phyloP scores from a whole-genome alignment of 2,329 filamentous ascomycete genomes.

The Cladophialophora bantiana region DNA sequence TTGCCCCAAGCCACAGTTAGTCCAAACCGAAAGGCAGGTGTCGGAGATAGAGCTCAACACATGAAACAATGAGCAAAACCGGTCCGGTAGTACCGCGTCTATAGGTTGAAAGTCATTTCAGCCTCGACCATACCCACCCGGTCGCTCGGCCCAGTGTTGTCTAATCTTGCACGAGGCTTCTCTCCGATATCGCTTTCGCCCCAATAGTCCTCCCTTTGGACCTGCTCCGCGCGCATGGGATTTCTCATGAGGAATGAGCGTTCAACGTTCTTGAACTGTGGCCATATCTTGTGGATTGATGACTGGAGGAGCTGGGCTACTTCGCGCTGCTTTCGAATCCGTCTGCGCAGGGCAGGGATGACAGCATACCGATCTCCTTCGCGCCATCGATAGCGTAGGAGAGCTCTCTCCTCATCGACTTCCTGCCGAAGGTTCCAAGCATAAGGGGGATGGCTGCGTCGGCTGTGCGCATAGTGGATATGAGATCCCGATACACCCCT shows the following conservation, averaged over 20 bases:
- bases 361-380: constrained; percentile 36
- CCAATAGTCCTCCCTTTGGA: constrained; percentile 33
- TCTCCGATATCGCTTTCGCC: constrained; percentile 33
- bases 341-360: constrained; percentile 28
- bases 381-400: constrained; percentile 30
- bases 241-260: constrained; percentile 35
- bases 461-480: constrained; percentile 36
- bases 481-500: constrained; percentile 37
- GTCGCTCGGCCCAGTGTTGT: constrained; percentile 22
- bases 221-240: constrained; percentile 28
- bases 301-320: constrained; percentile 26
- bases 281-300: constrained; percentile 35
- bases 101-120: constrained; percentile 26
- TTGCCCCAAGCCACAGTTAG: constrained; percentile 31
- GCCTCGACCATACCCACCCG: constrained; percentile 34
- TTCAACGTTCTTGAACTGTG: constrained; percentile 37
- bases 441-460: constrained; percentile 32
- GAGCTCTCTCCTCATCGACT: constrained; percentile 32
- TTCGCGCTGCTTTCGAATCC: constrained; percentile 27
- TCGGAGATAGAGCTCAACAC: constrained; percentile 21
- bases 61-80: constrained; percentile 37
- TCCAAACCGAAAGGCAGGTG: not conserved
- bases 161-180: constrained; percentile 22
- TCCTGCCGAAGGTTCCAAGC: constrained; percentile 39
- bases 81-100: constrained; percentile 35